phyloP scores from a whole-genome alignment of 2,329 filamentous ascomycete species.

The Thelonectria rubi region DNA sequence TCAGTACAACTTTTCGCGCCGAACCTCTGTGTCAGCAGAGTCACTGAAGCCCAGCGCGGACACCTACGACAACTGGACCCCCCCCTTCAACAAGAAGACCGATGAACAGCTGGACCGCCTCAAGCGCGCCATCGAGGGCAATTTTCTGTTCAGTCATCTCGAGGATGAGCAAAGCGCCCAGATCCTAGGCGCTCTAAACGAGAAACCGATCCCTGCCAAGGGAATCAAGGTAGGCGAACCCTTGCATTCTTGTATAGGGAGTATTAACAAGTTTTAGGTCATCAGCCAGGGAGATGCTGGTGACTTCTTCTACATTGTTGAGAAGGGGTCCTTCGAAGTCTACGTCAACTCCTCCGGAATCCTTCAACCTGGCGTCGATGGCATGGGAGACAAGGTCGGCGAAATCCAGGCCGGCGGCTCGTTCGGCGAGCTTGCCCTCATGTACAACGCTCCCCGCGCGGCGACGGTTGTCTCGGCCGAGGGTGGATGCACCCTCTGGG shows the following conservation, averaged over 20 bases:
- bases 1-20: slow-evolving; percentile 92
- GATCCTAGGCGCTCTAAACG: slow-evolving; percentile 88
- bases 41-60: slow-evolving; percentile 90
- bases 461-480: slow-evolving; percentile 91
- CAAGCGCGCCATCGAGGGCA: slow-evolving; percentile 81
- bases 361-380: slow-evolving; percentile 81
- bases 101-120: slow-evolving; percentile 82
- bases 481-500: slow-evolving; percentile 84
- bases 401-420: slow-evolving; percentile 88
- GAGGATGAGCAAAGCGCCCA: slow-evolving; percentile 92
- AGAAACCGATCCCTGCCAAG: slow-evolving; percentile 95
- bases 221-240: slow-evolving; percentile 69
- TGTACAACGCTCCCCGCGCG: slow-evolving; percentile 98
- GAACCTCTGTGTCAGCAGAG: slow-evolving; percentile 96
- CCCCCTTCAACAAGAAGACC: slow-evolving; percentile 85
- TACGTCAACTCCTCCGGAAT: slow-evolving; percentile 83
- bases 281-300: slow-evolving; percentile 95
- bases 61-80: slow-evolving; percentile 87
- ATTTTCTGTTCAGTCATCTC: slow-evolving; percentile 93
- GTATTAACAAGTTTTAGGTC: slow-evolving; percentile 65
- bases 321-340: slow-evolving; percentile 89
- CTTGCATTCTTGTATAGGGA: not conserved
- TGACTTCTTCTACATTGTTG: slow-evolving; percentile 97
- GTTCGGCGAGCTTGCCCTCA: slow-evolving; percentile 95
- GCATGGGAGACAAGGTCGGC: slow-evolving; percentile 83